These are phyloP conservation scores for Puccinellia tenuiflora DNA, from an alignment of 176 grass and related monocot species.

Conservation along the genomic window DNA sequence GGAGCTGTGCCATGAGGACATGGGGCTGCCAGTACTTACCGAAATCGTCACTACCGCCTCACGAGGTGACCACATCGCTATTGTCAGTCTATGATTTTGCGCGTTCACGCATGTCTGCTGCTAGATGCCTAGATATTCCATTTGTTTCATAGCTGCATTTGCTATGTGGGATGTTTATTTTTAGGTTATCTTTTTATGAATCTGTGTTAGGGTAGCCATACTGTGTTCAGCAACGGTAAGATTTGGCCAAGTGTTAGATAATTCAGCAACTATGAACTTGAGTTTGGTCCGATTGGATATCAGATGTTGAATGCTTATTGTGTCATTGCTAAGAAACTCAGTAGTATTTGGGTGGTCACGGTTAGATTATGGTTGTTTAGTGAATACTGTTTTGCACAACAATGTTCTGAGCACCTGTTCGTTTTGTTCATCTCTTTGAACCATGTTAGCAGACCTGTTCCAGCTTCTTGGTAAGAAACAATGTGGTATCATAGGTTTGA, in stretches of 20 bases:
- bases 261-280: not conserved
- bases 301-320: not conserved
- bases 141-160: not conserved
- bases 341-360: not conserved
- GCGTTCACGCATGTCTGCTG: not conserved
- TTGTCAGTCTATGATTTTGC: not conserved
- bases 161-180: too few species aligned
- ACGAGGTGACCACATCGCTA: slow-evolving; percentile 20
- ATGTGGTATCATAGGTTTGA: not conserved
- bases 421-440: not conserved
- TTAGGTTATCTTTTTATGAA: too few species aligned
- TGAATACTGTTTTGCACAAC: not conserved
- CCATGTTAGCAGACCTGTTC: not conserved
- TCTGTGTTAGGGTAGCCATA: too few species aligned
- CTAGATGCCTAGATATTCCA: slow-evolving; percentile 4
- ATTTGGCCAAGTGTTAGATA: not conserved
- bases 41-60: slow-evolving; percentile 51
- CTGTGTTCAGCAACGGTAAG: too few species aligned
- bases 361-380: not conserved
- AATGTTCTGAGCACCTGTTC: not conserved
- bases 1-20: slow-evolving; percentile 43
- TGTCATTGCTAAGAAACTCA: not conserved
- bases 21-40: slow-evolving; percentile 44
- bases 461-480: too few species aligned
- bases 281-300: not conserved